Evolutionary conservation across 2,329 filamentous ascomycete species (phyloP).

Genomic region (Ceratocystis albifundus): DNA sequence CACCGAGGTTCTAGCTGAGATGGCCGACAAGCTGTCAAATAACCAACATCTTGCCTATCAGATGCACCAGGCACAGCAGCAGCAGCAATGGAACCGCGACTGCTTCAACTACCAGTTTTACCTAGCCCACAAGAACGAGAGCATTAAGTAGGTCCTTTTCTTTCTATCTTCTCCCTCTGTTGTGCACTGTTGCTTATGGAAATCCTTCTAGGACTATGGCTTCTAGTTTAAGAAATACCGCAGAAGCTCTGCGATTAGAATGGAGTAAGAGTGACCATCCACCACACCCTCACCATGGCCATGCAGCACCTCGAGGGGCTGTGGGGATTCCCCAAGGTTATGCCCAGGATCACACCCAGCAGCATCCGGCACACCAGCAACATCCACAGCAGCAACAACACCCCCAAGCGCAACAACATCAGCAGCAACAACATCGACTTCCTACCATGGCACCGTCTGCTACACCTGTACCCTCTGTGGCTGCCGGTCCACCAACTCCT

Average conservation of each 20-base stretch:
- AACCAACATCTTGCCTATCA: slow-evolving; percentile 17
- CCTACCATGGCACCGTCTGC: slow-evolving; percentile 12
- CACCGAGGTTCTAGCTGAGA: slow-evolving; percentile 17
- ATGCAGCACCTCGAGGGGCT: not conserved
- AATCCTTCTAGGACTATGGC: slow-evolving; percentile 12
- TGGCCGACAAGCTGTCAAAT: slow-evolving; percentile 18
- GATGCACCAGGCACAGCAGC: slow-evolving; percentile 19
- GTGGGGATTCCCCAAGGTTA: slow-evolving; percentile 6
- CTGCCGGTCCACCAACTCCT: slow-evolving; percentile 5
- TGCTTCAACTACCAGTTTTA: slow-evolving; percentile 20
- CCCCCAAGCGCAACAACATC: slow-evolving; percentile 10
- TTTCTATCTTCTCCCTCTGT: not conserved
- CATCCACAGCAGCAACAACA: slow-evolving; percentile 20
- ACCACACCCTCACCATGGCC: slow-evolving; percentile 14
- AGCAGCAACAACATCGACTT: slow-evolving; percentile 16
- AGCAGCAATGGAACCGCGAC: slow-evolving; percentile 16
- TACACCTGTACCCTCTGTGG: slow-evolving; percentile 15
- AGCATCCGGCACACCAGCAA: slow-evolving; percentile 14
- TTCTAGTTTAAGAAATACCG: slow-evolving; percentile 13
- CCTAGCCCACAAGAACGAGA: slow-evolving; percentile 18
- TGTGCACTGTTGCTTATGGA: slow-evolving; percentile 2
- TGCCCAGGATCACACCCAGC: slow-evolving; percentile 13
- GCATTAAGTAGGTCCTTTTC: slow-evolving; percentile 17
- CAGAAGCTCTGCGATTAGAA: slow-evolving; percentile 17
- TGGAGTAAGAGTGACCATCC: slow-evolving; percentile 20